phyloP scores from a whole-genome alignment of 495 filamentous ascomycete species.

The Cladorrhinum samala region DNA sequence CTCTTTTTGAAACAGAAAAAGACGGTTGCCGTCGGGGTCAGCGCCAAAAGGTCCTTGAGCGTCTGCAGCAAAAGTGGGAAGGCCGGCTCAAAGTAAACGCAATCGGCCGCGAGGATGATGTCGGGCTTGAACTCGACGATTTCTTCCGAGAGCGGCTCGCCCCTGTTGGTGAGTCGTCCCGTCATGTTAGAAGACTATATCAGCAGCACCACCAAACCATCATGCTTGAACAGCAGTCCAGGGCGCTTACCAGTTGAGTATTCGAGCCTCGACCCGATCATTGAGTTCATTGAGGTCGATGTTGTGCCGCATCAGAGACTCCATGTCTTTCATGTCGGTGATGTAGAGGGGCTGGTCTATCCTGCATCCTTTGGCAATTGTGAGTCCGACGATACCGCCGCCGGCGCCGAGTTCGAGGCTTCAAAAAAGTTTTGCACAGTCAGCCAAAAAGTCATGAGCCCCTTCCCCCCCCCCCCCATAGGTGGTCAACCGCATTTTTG shows the following conservation, averaged over 20 bases:
- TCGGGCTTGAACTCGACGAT: constrained; percentile 53
- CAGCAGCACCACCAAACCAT: constrained; percentile 2
- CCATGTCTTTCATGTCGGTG: constrained; percentile 83
- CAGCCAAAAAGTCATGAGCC: constrained; percentile 11
- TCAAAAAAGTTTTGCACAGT: constrained; percentile 11
- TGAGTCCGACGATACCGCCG: constrained; percentile 77
- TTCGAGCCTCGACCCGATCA: constrained; percentile 49
- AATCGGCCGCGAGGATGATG: constrained; percentile 86
- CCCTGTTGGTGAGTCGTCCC: constrained; percentile 35
- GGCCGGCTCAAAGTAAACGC: constrained; percentile 93
- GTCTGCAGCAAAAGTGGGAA: constrained; percentile 83
- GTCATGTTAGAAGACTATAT: constrained; percentile 20
- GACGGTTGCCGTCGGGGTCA: constrained; percentile 54
- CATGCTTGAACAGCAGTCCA: constrained; percentile 1
- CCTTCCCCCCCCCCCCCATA: too few relatives aligned
- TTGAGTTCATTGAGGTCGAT: constrained; percentile 68
- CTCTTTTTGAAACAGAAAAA: constrained; percentile 96
- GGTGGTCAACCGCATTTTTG: too few relatives aligned
- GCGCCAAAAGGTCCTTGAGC: constrained; percentile 54
- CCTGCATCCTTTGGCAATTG: constrained; percentile 54
- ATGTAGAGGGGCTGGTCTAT: constrained; percentile 54
- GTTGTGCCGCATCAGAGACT: constrained; percentile 75
- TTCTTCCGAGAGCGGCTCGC: constrained; percentile 45
- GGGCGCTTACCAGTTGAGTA: constrained; percentile 67
- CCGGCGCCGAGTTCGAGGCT: constrained; percentile 93